Evolutionary conservation across 768 basidiomycete genomes (phyloP), one percentile per base, ranked within the genome.

Genomic region (Lyophyllum decastes): DNA sequence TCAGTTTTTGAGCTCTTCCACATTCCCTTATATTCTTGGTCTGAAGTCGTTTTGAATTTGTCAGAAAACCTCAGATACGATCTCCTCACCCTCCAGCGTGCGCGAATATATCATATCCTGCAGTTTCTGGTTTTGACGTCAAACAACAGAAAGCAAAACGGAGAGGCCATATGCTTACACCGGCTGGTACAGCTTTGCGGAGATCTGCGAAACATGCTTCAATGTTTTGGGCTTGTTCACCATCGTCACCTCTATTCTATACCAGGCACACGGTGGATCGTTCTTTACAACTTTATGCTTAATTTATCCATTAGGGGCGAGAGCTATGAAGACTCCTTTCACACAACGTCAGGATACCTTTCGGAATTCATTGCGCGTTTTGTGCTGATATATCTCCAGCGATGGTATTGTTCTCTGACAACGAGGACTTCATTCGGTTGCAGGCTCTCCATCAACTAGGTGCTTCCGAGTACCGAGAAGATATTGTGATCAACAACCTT

Each of bases 401-500:
- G 10, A 54, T 47, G 48, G 35, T 61, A 9, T 2, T 54, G 11
- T 14, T 54, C 11, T 12, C 60, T 0, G 48, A 54, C 4, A 54
- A 57, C 43, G 26, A 35, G 27, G 52, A 61, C 38, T 61, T 54
- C 52, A 14, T 57, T 10, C 52, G 52, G 9, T 34, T 61, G 0
- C 30, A 46, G 10, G 47, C 52, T 16, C 35, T 61, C 11, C 33
- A 12, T 2, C 0, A 35, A 8, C 52, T 8, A 52, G 61, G 41
- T 66, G 67, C 50, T 40, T 51, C 6, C 0, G 45, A 59, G 8
- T 76, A 71, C 40, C 58, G 72, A 52, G 69, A 74, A 55, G 77
- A 78, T 55, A 68, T 78, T n/a, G 72, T 80, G 11, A 73, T 70
- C 43, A 69, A 69, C 16, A 70, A 73, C 45, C 58, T 80, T 26